These are phyloP conservation scores for Priceomyces haplophilus DNA, from an alignment of 805 yeast species.

Conservation along the genomic window DNA sequence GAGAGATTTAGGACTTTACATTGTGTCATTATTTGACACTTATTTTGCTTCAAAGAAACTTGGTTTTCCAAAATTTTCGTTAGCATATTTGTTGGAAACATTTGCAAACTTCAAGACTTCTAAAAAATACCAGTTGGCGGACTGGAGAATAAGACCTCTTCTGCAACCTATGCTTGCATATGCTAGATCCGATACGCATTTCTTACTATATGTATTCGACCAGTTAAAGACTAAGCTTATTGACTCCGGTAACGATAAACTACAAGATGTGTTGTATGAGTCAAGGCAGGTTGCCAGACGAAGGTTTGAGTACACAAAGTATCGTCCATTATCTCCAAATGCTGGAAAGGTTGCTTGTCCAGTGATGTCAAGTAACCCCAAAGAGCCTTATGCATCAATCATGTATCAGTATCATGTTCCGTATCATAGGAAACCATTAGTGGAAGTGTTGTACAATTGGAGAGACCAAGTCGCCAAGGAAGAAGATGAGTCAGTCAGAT, in stretches of 20 bases:
- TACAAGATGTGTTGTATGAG: constrained; percentile 61
- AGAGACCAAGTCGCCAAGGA: constrained; percentile 73
- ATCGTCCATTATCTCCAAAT: constrained; percentile 41
- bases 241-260: constrained; percentile 32
- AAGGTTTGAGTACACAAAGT: constrained; percentile 77
- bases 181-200: constrained; percentile 95
- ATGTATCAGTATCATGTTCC: constrained; percentile 66
- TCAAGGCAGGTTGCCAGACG: constrained; percentile 77
- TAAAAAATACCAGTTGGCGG: constrained; percentile 92
- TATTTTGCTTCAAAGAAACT: constrained; percentile 80
- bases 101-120: constrained; percentile 84
- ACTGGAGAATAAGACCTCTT: constrained; percentile 91
- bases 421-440: constrained; percentile 47
- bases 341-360: constrained; percentile 44
- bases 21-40: constrained; percentile 90
- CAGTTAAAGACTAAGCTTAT: constrained; percentile 62
- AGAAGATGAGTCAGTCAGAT: constrained; percentile 82
- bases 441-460: constrained; percentile 71
- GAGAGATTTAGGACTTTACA: constrained; percentile 86
- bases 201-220: constrained; percentile 76
- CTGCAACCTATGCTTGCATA: constrained; percentile 72
- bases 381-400: constrained; percentile 65
- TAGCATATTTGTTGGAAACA: constrained; percentile 78
- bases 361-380: constrained; percentile 42
- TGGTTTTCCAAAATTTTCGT: constrained; percentile 77